Evolutionary conservation across 2,329 filamentous ascomycete genomes (phyloP).

Genomic region (Coniella vitis): DNA sequence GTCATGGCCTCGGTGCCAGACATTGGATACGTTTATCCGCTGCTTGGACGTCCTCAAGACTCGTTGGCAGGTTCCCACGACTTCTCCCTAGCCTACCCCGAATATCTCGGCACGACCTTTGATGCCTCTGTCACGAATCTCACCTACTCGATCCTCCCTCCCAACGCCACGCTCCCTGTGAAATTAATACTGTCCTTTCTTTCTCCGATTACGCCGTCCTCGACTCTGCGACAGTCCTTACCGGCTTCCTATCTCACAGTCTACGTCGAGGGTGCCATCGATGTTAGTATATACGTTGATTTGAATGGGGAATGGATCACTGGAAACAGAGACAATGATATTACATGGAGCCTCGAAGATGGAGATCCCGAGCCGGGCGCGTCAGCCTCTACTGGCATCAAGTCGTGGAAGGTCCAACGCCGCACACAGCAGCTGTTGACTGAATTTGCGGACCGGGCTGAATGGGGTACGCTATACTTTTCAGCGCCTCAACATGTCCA

Average conservation of each 20-base stretch:
- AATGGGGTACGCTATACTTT: constrained; percentile 80
- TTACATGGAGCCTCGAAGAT: constrained; percentile 61
- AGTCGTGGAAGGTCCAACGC: constrained; percentile 60
- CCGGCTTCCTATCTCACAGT: constrained; percentile 77
- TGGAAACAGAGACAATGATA: constrained; percentile 60
- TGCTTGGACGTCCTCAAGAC: constrained; percentile 46
- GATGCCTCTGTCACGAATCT: constrained; percentile 45
- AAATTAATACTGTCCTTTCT: constrained; percentile 49
- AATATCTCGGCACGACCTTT: constrained; percentile 38
- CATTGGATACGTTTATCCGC: constrained; percentile 38
- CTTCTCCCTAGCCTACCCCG: constrained; percentile 35
- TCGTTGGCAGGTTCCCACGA: constrained; percentile 30
- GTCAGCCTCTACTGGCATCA: constrained; percentile 36
- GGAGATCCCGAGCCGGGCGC: constrained; percentile 25
- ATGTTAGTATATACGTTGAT: constrained; percentile 60
- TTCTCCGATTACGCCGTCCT: constrained; percentile 74
- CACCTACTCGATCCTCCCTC: constrained; percentile 34
- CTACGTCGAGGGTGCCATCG: constrained; percentile 58
- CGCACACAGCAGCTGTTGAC: constrained; percentile 62
- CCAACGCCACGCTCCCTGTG: constrained; percentile 23
- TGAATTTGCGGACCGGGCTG: constrained; percentile 65
- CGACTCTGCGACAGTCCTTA: constrained; percentile 71
- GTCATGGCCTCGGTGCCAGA: constrained; percentile 40
- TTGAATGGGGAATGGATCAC: constrained; percentile 77
- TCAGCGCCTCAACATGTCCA: constrained; percentile 60